Percentiles rank a stretch among this genome's conserved stretches.
Evolutionary conservation across 805 yeast species (phyloP).

Genomic region (Ogataea zsoltii): DNA sequence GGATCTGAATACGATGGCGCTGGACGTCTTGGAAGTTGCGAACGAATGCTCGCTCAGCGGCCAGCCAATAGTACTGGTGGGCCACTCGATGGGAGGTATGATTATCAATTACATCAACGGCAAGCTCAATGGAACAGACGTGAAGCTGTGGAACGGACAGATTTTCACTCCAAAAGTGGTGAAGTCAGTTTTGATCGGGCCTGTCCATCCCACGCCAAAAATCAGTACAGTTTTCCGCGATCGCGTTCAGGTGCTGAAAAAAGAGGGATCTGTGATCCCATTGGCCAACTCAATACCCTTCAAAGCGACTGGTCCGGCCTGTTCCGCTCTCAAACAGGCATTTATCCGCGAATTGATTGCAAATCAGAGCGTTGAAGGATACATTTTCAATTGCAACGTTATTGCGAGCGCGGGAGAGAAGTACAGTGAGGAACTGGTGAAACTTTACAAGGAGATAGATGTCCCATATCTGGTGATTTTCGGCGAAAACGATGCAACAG

Average conservation of each 20-base stretch:
- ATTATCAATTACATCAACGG: slow-evolving; percentile 15
- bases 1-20: slow-evolving; percentile 12
- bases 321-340: slow-evolving; percentile 11
- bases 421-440: slow-evolving; percentile 5
- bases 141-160: slow-evolving; percentile 4
- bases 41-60: slow-evolving; percentile 9
- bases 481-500: slow-evolving; percentile 15
- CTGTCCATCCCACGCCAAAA: slow-evolving; percentile 16
- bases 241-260: slow-evolving; percentile 4
- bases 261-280: background rate
- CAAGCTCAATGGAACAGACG: slow-evolving; percentile 3
- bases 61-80: slow-evolving; percentile 14
- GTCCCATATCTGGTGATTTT: slow-evolving; percentile 12
- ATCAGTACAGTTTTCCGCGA: slow-evolving; percentile 11
- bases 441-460: slow-evolving; percentile 7
- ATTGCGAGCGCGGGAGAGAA: slow-evolving; percentile 11
- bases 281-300: slow-evolving; percentile 15
- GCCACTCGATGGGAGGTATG: slow-evolving; percentile 23
- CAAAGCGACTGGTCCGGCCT: slow-evolving; percentile 15
- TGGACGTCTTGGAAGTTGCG: slow-evolving; percentile 16
- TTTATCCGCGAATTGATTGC: slow-evolving; percentile 13
- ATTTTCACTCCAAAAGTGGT: slow-evolving; percentile 4
- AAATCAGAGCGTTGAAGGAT: slow-evolving; percentile 11
- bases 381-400: slow-evolving; percentile 15
- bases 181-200: slow-evolving; percentile 14